Base-by-base conservation (phyloP, 2,329 filamentous ascomycete genomes). In the Ambrosiella cleistominuta region DNA sequence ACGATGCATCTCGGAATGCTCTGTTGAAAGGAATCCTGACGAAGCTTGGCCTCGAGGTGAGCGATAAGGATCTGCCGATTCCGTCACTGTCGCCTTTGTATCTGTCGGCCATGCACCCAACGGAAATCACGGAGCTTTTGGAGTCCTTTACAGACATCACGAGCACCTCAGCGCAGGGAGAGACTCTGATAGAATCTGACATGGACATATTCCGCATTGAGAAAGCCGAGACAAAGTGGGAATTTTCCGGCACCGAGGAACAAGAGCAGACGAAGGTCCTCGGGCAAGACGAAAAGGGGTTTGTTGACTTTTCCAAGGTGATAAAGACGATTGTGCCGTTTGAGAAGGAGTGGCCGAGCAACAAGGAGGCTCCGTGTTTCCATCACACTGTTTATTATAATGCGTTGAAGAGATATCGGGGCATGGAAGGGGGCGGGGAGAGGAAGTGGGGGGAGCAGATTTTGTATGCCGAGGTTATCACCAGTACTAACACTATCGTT, bases 401-500 rank as follows among this genome's bases (percentile, higher is more conserved):
- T 3, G 84, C 85, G 61, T 74, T 97, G 8, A 70, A 73, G 27
- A 72, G 79, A 35, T 94, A 89, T 66, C 81, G 85, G 56, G 63
- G 65, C 36, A 68, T 67, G 4, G 75, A 78, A 53, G 37, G 36
- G 27, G 74, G 77, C 76, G 80, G 51, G 76, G 81, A 0, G 72
- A 78, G 27, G 27, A 27, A 27, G 2, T 97, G 94, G 74, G 93
- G 93, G 3, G 79, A 82, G 55, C 73, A 79, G 55, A 70, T 98
- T 2, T 74, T 97, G 62, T 97, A 97, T 66, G 90, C 86, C 57
- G 88, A 96, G 68, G 88, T 95, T 6, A 77, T 96, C 13, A 96
- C 91, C 2, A 95, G 88, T 68, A 98, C 93, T 36, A 95, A 91
- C 70, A 95, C 90, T 0, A 74, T 97, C 4, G 76, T 96, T 6